Evolutionary conservation across 148 eudicot genomes (phyloP).

Genomic region (Nyssa sinensis): DNA sequence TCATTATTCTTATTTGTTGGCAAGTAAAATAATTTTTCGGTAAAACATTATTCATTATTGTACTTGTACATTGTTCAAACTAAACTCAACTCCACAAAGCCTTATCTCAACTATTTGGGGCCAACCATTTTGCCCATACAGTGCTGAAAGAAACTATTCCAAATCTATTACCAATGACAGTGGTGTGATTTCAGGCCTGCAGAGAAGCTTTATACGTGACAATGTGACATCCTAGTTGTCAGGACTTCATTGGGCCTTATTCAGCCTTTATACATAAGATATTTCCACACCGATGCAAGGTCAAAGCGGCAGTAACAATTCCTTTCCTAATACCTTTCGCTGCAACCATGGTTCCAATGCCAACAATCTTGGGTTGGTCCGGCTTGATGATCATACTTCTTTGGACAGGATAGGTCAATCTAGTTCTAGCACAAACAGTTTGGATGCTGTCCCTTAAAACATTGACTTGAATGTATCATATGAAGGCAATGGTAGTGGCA

Average conservation of each 20-base stretch:
- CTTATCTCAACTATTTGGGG: too few species aligned
- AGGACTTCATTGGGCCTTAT: too few species aligned
- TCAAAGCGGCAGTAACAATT: slow-evolving; percentile 39
- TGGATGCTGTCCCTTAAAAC: slow-evolving; percentile 4
- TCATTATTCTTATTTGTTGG: neutral
- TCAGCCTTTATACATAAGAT: neutral
- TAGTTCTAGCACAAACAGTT: slow-evolving; percentile 17
- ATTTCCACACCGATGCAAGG: slow-evolving; percentile 41
- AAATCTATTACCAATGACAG: neutral
- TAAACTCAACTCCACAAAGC: too few species aligned
- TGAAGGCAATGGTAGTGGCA: neutral
- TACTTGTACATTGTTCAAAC: slow-evolving; percentile 3
- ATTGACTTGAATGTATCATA: neutral
- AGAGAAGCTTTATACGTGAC: neutral
- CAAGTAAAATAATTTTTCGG: neutral
- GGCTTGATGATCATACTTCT: neutral
- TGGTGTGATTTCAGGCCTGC: slow-evolving; percentile 1
- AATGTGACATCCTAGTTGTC: neutral
- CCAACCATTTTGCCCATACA: too few species aligned
- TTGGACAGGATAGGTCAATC: neutral
- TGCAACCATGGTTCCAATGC: slow-evolving; percentile 36
- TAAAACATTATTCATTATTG: neutral
- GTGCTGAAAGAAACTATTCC: neutral
- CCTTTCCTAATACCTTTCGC: slow-evolving; percentile 42
- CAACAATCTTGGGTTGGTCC: slow-evolving; percentile 5